Evolutionary conservation across 2,329 filamentous ascomycete species (phyloP).

Genomic region (Stachybotrys echinatus): DNA sequence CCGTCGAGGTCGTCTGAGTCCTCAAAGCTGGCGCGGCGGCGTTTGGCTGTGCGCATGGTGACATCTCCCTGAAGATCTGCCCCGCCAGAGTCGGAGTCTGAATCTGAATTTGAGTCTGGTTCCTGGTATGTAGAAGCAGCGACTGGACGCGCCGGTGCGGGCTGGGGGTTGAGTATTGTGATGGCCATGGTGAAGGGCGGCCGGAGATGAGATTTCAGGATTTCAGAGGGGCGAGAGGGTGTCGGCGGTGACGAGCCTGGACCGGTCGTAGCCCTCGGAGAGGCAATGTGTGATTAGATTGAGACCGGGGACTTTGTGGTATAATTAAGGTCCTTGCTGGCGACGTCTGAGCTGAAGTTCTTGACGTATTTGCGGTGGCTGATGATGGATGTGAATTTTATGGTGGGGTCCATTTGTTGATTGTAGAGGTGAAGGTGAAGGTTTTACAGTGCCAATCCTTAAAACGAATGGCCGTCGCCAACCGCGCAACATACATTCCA

Average conservation of each 20-base stretch:
- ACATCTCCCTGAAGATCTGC: constrained; percentile 39
- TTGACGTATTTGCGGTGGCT: neutral
- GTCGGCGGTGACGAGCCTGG: neutral
- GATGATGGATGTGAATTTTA: neutral
- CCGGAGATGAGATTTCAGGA: constrained; percentile 6
- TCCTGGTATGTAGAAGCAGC: constrained; percentile 4
- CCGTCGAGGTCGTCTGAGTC: constrained; percentile 23
- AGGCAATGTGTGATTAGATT: neutral
- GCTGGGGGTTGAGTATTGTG: constrained; percentile 39
- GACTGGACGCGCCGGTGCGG: constrained; percentile 18
- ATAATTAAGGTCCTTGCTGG: neutral
- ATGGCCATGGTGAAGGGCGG: constrained; percentile 35
- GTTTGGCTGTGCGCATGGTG: constrained; percentile 37
- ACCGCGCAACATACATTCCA: too few relatives aligned
- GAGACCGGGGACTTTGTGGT: neutral
- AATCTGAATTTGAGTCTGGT: constrained; percentile 31
- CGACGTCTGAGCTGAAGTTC: neutral
- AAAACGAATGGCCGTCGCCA: too few relatives aligned
- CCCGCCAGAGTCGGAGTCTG: constrained; percentile 37
- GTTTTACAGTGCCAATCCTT: constrained; percentile 11
- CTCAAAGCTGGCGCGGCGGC: constrained; percentile 21
- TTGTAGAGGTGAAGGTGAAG: constrained; percentile 12
- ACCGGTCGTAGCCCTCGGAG: neutral
- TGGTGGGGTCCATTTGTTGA: neutral
- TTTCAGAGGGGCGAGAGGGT: constrained; percentile 3